Conservation (phyloP, 805 yeast species). For the Lipomyces kockii region DNA sequence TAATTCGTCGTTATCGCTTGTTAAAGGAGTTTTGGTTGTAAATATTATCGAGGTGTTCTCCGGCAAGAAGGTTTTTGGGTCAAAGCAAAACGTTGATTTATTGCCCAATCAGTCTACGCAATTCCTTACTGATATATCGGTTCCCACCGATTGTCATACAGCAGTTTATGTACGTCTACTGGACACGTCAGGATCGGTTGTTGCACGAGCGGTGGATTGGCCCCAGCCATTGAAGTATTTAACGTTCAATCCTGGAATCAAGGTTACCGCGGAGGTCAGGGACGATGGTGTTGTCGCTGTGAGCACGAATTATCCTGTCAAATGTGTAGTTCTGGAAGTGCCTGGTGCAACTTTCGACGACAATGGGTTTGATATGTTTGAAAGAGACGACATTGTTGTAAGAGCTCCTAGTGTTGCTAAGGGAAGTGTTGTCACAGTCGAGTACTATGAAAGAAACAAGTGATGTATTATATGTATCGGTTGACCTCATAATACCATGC, state of each 20-base stretch:
- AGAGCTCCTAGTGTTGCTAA: background rate
- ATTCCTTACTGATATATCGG: conserved; percentile 35
- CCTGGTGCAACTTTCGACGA: conserved; percentile 46
- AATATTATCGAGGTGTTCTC: conserved; percentile 44
- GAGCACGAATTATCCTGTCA: conserved; percentile 49
- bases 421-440: background rate
- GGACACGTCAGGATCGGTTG: conserved; percentile 32
- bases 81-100: conserved; percentile 17
- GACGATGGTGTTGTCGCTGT: conserved; percentile 42
- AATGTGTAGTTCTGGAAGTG: conserved; percentile 50
- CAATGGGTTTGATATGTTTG: conserved; percentile 57
- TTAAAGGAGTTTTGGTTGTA: conserved; percentile 41
- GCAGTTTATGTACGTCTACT: conserved; percentile 36
- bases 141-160: conserved; percentile 24
- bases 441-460: conserved; percentile 1
- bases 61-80: conserved; percentile 41
- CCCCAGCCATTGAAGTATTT: conserved; percentile 56
- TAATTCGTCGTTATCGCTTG: conserved; percentile 42
- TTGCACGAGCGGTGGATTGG: conserved; percentile 53
- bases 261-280: conserved; percentile 40
- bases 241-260: conserved; percentile 41
- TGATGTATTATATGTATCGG: background rate
- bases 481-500: background rate
- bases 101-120: conserved; percentile 46
- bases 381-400: conserved; percentile 43